phyloP scores from a whole-genome alignment of 768 basidiomycete genomes.

The Pleurotus tuber-regium region DNA sequence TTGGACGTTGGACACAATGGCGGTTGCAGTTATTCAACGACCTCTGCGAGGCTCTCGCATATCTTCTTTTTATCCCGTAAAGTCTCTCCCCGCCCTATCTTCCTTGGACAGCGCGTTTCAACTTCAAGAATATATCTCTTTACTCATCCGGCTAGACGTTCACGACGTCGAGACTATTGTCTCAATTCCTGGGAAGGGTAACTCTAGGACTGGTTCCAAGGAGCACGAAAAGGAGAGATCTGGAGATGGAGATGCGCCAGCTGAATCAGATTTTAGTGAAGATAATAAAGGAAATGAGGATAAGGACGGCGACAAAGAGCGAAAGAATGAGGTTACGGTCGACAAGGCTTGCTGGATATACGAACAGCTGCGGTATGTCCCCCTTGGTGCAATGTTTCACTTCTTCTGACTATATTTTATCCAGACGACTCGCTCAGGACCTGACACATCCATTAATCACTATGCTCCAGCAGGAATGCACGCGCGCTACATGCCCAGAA shows the following conservation, averaged over 20 bases:
- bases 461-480: conserved; percentile 84
- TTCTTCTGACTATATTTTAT: not conserved
- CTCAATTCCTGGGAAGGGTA: conserved; percentile 59
- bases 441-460: conserved; percentile 84
- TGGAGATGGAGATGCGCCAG: not conserved
- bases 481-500: conserved; percentile 82
- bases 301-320: conserved; percentile 30
- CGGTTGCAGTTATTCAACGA: conserved; percentile 51
- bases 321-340: conserved; percentile 53
- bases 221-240: conserved; percentile 16
- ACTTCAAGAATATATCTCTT: conserved; percentile 90
- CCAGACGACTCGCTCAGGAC: conserved; percentile 86
- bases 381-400: too few species aligned
- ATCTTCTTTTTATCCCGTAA: conserved; percentile 77
- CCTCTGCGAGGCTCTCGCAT: conserved; percentile 77
- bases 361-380: conserved; percentile 48
- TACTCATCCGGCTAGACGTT: conserved; percentile 81
- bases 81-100: conserved; percentile 63
- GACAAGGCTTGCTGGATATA: conserved; percentile 88
- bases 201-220: conserved; percentile 28
- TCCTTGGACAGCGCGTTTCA: conserved; percentile 91
- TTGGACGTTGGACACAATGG: conserved; percentile 24
- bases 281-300: conserved; percentile 28
- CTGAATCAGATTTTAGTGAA: conserved; percentile 24
- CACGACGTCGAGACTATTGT: conserved; percentile 87